A percentile compares a stretch with the other conserved stretches of the same genome.
phyloP scores from a whole-genome alignment of 2,329 filamentous ascomycete genomes.

The Chalaropsis ovoidea region DNA sequence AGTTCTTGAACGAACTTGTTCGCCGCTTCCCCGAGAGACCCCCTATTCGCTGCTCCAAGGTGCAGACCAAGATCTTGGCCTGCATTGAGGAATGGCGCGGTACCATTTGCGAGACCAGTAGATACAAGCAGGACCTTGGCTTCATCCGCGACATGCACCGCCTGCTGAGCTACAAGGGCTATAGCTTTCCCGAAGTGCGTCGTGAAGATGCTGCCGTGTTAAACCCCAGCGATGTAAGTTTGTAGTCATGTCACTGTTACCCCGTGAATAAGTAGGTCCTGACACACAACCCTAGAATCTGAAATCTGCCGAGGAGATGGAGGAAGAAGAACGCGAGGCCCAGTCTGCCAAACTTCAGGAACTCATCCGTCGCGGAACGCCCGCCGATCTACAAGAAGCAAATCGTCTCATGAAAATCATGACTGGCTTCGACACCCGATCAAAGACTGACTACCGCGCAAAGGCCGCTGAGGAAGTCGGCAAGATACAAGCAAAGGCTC shows the following conservation, averaged over 20 bases:
- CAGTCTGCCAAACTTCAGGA: slow-evolving; percentile 98
- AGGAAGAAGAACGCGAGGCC: slow-evolving; percentile 86
- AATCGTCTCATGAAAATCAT: slow-evolving; percentile 98
- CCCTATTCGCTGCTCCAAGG: slow-evolving; percentile 71
- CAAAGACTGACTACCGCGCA: slow-evolving; percentile 94
- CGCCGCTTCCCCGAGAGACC: slow-evolving; percentile 90
- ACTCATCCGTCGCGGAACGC: slow-evolving; percentile 80
- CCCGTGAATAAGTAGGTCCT: neutral
- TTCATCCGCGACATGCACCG: slow-evolving; percentile 98
- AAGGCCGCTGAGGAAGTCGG: slow-evolving; percentile 93
- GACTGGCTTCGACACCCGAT: slow-evolving; percentile 90
- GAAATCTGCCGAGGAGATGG: slow-evolving; percentile 96
- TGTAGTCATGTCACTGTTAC: neutral
- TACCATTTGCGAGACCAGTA: slow-evolving; percentile 95
- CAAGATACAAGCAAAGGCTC: slow-evolving; percentile 92
- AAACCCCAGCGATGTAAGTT: slow-evolving; percentile 86
- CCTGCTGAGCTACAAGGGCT: slow-evolving; percentile 90
- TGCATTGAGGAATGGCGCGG: slow-evolving; percentile 96
- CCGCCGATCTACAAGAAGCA: slow-evolving; percentile 89
- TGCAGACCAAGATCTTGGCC: slow-evolving; percentile 87
- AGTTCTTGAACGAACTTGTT: slow-evolving; percentile 96
- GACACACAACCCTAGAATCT: slow-evolving; percentile 53
- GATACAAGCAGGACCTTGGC: slow-evolving; percentile 93
- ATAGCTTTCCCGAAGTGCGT: slow-evolving; percentile 84
- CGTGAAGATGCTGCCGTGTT: slow-evolving; percentile 91